A percentile compares a stretch with the other conserved stretches of the same genome.
phyloP scores from a whole-genome alignment of 306 rosid species.

The Vigna nakashimae region DNA sequence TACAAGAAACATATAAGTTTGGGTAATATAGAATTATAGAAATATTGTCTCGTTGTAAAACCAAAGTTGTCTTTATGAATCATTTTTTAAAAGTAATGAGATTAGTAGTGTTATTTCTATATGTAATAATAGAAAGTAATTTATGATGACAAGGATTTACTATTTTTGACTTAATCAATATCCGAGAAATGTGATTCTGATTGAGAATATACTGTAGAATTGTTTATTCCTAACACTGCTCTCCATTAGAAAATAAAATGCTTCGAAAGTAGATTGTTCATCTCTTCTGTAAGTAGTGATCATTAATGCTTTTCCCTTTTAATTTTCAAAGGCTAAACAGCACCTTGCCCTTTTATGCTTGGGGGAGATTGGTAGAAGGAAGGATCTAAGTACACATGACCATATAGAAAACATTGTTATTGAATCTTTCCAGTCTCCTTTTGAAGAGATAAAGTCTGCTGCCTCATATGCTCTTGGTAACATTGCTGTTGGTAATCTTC shows the following conservation, averaged over 20 bases:
- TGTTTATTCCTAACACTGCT: not conserved
- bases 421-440: constrained; percentile 98
- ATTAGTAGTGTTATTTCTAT: too few species aligned
- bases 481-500: constrained; percentile 96
- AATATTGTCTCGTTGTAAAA: too few species aligned
- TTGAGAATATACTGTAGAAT: not conserved
- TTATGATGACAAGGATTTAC: too few species aligned
- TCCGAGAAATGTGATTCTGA: too few species aligned
- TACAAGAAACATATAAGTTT: too few species aligned
- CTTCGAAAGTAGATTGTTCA: constrained; percentile 11
- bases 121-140: too few species aligned
- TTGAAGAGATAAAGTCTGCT: constrained; percentile 99
- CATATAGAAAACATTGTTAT: constrained; percentile 95
- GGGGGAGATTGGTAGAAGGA: constrained; percentile 99
- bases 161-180: too few species aligned
- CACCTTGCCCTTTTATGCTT: constrained; percentile 94
- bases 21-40: too few species aligned
- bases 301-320: constrained; percentile 34
- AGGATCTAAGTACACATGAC: constrained; percentile 83
- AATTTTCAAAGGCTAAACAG: constrained; percentile 83
- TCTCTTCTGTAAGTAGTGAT: constrained; percentile 10
- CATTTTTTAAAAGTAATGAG: too few species aligned
- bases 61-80: too few species aligned
- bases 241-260: constrained; percentile 6
- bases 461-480: constrained; percentile 99